phyloP scores from a whole-genome alignment of 140 eudicot species.

The Erigeron philadelphicus region DNA sequence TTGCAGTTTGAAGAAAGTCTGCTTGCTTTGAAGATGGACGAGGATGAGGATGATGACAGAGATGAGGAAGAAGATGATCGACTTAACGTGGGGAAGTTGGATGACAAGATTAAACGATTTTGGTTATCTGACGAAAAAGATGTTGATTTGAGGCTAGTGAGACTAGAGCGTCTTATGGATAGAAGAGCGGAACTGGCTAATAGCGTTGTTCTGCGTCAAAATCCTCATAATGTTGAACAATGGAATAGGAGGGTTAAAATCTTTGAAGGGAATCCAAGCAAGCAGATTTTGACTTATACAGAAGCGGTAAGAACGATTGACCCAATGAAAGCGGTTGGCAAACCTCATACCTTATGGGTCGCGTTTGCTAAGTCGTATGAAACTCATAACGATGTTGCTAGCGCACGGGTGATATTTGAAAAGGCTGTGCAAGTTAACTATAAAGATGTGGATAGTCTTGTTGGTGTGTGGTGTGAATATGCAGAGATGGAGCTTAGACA shows the following conservation, averaged over 20 bases:
- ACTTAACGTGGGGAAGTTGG: conserved; percentile 48
- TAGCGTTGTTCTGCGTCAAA: conserved; percentile 87
- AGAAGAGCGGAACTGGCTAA: conserved; percentile 89
- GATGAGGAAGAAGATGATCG: conserved; percentile 58
- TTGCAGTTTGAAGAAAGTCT: conserved; percentile 94
- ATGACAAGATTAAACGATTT: conserved; percentile 44
- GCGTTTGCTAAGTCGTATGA: conserved; percentile 89
- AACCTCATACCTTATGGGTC: conserved; percentile 96
- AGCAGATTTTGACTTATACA: conserved; percentile 74
- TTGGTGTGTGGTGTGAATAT: conserved; percentile 98
- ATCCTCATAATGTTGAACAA: conserved; percentile 95
- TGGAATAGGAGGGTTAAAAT: conserved; percentile 93
- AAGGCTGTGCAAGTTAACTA: conserved; percentile 92
- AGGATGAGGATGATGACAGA: conserved; percentile 38
- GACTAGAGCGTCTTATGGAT: conserved; percentile 85
- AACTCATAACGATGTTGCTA: conserved; percentile 59
- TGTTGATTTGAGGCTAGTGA: conserved; percentile 72
- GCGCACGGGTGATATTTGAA: conserved; percentile 86
- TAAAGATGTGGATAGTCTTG: conserved; percentile 80
- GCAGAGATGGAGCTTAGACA: conserved; percentile 92
- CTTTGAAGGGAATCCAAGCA: conserved; percentile 81
- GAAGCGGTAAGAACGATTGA: conserved; percentile 94
- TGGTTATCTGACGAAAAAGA: conserved; percentile 83
- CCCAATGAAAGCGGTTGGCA: conserved; percentile 95
- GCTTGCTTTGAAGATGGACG: conserved; percentile 80